phyloP scores from a whole-genome alignment of 1,139 yeast genomes.

The Geotrichum reessii region DNA sequence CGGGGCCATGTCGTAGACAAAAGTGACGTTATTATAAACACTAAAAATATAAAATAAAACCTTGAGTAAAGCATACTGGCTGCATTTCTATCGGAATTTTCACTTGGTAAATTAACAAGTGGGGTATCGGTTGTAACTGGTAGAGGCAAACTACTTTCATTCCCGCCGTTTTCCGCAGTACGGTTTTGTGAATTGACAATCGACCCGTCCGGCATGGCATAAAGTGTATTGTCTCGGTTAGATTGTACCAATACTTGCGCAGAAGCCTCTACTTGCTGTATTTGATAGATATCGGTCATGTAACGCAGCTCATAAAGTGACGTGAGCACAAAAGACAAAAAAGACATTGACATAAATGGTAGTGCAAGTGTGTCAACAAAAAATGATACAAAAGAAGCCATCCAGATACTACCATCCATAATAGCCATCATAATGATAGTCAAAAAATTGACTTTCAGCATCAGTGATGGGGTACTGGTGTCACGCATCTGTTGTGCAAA shows the following conservation, averaged over 20 bases:
- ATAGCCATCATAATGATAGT: slow-evolving; percentile 50
- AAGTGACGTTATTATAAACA: slow-evolving; percentile 52
- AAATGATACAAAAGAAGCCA: slow-evolving; percentile 56
- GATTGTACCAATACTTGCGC: slow-evolving; percentile 44
- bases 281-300: slow-evolving; percentile 59
- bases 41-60: slow-evolving; percentile 55
- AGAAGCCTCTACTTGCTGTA: slow-evolving; percentile 69
- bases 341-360: slow-evolving; percentile 64
- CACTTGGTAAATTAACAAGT: background rate
- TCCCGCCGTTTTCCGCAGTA: background rate
- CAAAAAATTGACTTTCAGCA: slow-evolving; percentile 64
- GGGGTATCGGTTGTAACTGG: slow-evolving; percentile 13
- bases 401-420: slow-evolving; percentile 63
- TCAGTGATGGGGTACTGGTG: slow-evolving; percentile 73
- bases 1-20: slow-evolving; percentile 63
- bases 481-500: slow-evolving; percentile 61
- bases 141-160: slow-evolving; percentile 20
- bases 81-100: slow-evolving; percentile 9
- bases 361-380: slow-evolving; percentile 54
- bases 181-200: slow-evolving; percentile 11
- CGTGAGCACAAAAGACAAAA: slow-evolving; percentile 62
- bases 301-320: slow-evolving; percentile 75
- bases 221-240: slow-evolving; percentile 20
- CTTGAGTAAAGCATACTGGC: slow-evolving; percentile 48
- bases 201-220: slow-evolving; percentile 28